Evolutionary conservation across 2,329 filamentous ascomycete species (phyloP).

Genomic region (Graphium sp.): DNA sequence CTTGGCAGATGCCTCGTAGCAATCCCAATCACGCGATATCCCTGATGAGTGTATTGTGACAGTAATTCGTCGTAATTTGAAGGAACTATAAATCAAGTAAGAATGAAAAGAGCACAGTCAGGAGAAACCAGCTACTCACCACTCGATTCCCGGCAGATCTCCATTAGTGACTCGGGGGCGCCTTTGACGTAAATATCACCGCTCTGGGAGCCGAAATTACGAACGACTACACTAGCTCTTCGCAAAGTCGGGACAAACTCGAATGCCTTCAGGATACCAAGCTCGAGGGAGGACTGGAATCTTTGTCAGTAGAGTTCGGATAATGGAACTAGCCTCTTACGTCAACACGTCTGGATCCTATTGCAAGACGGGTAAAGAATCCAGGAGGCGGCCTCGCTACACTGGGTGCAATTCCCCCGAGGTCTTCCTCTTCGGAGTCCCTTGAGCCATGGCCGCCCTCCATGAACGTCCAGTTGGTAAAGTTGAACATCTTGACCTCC

Average conservation of each 20-base stretch:
- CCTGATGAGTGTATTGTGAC: constrained; percentile 83
- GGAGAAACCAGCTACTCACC: constrained; percentile 31
- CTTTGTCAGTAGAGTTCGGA: no score
- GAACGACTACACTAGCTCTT: constrained; percentile 81
- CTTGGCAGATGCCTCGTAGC: constrained; percentile 78
- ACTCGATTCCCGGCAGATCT: constrained; percentile 72
- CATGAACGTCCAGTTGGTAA: constrained; percentile 82
- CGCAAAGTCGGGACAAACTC: constrained; percentile 91
- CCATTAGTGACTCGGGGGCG: constrained; percentile 88
- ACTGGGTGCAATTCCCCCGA: constrained; percentile 64
- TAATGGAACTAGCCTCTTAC: no score
- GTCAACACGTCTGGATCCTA: no score
- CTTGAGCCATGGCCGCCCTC: constrained; percentile 59
- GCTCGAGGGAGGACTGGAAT: constrained; percentile 47
- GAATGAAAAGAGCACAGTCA: background rate
- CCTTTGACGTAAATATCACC: constrained; percentile 90
- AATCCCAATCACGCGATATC: constrained; percentile 91
- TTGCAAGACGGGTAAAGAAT: no score
- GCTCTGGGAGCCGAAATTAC: constrained; percentile 70
- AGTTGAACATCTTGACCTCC: constrained; percentile 97
- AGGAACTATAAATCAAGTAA: constrained; percentile 37
- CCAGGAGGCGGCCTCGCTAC: constrained; percentile 71
- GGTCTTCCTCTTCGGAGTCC: constrained; percentile 56
- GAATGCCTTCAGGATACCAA: constrained; percentile 81
- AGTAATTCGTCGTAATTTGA: constrained; percentile 79